Evolutionary conservation across 2,329 filamentous ascomycete genomes (phyloP).

Genomic region (Paraphoma sp.): DNA sequence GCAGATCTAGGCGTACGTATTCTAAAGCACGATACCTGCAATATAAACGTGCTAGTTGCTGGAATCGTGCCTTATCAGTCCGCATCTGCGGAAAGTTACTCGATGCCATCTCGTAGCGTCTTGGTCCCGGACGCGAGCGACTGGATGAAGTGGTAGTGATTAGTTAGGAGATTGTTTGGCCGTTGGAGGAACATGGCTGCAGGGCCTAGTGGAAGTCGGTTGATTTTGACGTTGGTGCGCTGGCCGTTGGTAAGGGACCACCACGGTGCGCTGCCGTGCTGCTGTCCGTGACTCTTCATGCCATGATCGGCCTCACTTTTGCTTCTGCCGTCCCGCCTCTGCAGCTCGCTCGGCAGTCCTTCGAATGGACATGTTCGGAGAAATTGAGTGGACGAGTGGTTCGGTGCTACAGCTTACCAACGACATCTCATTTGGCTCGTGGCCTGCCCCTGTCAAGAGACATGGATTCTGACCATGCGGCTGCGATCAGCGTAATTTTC

Average conservation of each 20-base stretch:
- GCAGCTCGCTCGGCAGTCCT: constrained; percentile 10
- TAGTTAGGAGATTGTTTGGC: constrained; percentile 13
- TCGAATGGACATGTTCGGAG: constrained; percentile 23
- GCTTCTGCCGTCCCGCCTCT: constrained; percentile 29
- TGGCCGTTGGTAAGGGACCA: constrained; percentile 4
- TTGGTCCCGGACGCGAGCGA: constrained; percentile 12
- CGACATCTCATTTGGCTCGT: constrained; percentile 21
- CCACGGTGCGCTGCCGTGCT: constrained; percentile 24
- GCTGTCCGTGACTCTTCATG: background rate
- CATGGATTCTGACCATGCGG: constrained; percentile 9
- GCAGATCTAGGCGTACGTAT: constrained; percentile 31
- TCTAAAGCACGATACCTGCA: constrained; percentile 23
- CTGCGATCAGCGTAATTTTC: constrained; percentile 18
- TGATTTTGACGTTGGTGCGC: constrained; percentile 10
- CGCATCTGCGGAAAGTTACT: constrained; percentile 26
- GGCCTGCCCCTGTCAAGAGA: constrained; percentile 18
- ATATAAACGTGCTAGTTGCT: constrained; percentile 28
- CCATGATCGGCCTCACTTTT: constrained; percentile 14
- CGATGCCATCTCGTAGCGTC: constrained; percentile 32
- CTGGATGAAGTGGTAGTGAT: constrained; percentile 11
- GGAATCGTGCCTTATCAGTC: constrained; percentile 38
- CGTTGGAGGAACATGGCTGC: constrained; percentile 15
- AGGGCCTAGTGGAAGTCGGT: constrained; percentile 3
- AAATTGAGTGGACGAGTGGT: constrained; percentile 12
- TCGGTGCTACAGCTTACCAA: constrained; percentile 14